Base-by-base conservation (phyloP, 805 yeast genomes). In the Cyberlindnera americana region DNA sequence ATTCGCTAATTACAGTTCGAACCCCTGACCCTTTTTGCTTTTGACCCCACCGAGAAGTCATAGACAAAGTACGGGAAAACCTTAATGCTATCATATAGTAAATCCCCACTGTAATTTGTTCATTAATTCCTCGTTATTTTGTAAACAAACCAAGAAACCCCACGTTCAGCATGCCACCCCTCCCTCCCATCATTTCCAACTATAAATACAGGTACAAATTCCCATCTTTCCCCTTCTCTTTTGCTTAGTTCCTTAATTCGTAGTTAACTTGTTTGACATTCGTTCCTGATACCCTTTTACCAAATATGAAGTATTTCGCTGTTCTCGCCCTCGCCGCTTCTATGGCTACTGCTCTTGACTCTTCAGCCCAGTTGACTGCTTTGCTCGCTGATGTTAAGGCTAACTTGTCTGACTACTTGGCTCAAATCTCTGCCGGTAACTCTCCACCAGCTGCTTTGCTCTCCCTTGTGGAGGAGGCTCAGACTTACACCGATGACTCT, bases 401-500 rank as follows among this genome's bases (percentile, higher is more conserved):
- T 15, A 38, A 55, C 40, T 17, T 33, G 28, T 16, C 40, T 14
- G 55, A 55, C 16, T 55, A 55, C 46, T 23, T 55, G 26, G 38
- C 46, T 6, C 46, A 47, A 31, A 41, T 55, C 26, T 42, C 49
- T 29, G 41, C 31, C 5, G 43, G 53, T 28, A 50, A 56, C 39
- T 26, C 43, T 18, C 50, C 56, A 19, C 67, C 67, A 44, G 21
- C 57, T 8, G 57, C 48, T 30, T 51, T 62, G 31, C 41, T 62
- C 33, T 35, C 39, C 15, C 14, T 63, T 11, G 62, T 56, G 41
- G 52, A 52, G 30, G 53, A 47, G 26, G 48, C 55, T 22, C 43
- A 48, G 16, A 59, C 67, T 25, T 62, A 58, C 48, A 62, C 58
- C n/a, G 64, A 64, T 36, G 57, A 58, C 24, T 49, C 59, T 15